Conservation (phyloP, 116 monocot genomes). For the Iris pallida region DNA sequence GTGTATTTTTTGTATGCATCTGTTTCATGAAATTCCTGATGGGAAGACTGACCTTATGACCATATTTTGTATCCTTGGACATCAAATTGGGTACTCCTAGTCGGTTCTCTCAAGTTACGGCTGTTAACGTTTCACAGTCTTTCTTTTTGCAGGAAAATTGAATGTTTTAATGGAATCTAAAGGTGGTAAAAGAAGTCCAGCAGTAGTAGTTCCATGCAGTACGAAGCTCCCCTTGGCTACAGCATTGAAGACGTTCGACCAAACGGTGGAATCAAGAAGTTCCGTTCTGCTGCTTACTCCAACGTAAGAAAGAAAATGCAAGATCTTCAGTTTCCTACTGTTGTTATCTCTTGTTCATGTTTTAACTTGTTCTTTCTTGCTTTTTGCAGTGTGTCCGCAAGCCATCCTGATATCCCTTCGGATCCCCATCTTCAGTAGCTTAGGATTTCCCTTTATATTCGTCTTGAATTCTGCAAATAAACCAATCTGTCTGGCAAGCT, state of each 20-base stretch:
- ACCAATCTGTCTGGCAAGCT: slow-evolving; percentile 7
- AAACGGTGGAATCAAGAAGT: slow-evolving; percentile 26
- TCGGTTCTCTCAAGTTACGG: too few species aligned
- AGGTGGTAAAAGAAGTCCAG: slow-evolving; percentile 10
- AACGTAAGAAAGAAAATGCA: slow-evolving; percentile 8
- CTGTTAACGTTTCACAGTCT: not conserved
- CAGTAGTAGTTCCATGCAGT: slow-evolving; percentile 16
- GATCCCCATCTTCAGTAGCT: not conserved
- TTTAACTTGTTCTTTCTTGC: not conserved
- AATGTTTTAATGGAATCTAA: slow-evolving; percentile 24
- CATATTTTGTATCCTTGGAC: too few species aligned
- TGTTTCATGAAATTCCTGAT: too few species aligned
- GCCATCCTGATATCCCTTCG: slow-evolving; percentile 16
- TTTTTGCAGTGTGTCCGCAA: slow-evolving; percentile 14
- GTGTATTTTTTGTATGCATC: too few species aligned
- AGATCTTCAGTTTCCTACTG: not conserved
- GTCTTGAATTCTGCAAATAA: slow-evolving; percentile 4
- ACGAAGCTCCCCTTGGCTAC: slow-evolving; percentile 22
- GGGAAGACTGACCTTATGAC: too few species aligned
- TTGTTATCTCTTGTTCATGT: not conserved
- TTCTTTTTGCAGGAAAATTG: slow-evolving; percentile 9
- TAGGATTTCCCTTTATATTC: slow-evolving; percentile 3
- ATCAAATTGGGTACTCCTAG: too few species aligned
- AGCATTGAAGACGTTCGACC: slow-evolving; percentile 24
- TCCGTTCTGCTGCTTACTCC: slow-evolving; percentile 37